Evolutionary conservation across 306 rosid genomes (phyloP), one percentile per base, ranked within the genome.

Genomic region (Glycine latifolia): DNA sequence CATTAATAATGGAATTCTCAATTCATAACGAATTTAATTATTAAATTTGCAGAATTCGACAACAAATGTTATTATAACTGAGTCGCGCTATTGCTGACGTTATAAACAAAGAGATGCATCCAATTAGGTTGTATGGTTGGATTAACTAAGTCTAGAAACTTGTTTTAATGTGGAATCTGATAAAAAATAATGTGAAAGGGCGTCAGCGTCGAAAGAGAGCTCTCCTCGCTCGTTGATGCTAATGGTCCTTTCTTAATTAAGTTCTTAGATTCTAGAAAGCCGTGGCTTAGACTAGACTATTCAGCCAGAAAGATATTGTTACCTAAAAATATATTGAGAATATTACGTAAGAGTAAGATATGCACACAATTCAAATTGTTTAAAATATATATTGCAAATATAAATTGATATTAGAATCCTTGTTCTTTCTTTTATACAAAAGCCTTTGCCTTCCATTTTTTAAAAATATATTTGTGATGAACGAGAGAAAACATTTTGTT

Each of bases 241-340:
- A 7, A 63, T 26, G 4, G 16, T 8, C 72, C 15, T 14, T 63
- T 44, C 44, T 26, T n/a, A 35, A n/a, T 26, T n/a, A 35, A n/a
- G 15, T 55, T 79, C 59, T 20, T 43, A 26, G 31, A 78, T 78
- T 79, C 82, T 79, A 67, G 76, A 67, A 68, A 47, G 9, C 4
- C 63, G 39, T 50, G 52, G 10, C 0, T 33, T 67, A 16, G 75
- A 67, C 75, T 67, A 67, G 46, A 78, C 67, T 39, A 16, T 52
- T 67, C 17, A 9, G 0, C 15, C 4, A 69, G 11, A 0, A 58
- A 56, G 4, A 16, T 17, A 20, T 75, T 3, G 7, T 17, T 16
- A 59, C 26, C 4, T 0, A 5, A n/a, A 53, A 39, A 43, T 43
- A 43, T 43, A 43, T 41, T 41, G 6, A 4, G 44, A 20, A 41